These are phyloP conservation scores for Erodium moschatum DNA, from an alignment of 441 rosid genomes.

Conservation along the genomic window DNA sequence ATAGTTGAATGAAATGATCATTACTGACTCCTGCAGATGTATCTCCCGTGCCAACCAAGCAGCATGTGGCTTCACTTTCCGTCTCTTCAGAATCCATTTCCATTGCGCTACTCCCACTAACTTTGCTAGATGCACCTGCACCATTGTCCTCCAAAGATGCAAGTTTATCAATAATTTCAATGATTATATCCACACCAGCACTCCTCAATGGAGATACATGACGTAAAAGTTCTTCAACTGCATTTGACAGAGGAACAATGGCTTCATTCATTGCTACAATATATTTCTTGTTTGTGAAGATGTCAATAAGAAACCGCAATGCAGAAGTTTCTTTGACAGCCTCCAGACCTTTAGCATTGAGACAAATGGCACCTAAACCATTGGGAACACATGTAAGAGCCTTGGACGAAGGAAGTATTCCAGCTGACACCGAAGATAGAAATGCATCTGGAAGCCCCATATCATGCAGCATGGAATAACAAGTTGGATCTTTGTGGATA, in stretches of 20 bases:
- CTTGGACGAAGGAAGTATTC: slow-evolving; percentile 84
- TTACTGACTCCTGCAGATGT: slow-evolving; percentile 31
- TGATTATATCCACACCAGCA: slow-evolving; percentile 80
- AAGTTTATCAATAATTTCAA: slow-evolving; percentile 78
- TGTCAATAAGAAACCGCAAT: slow-evolving; percentile 64
- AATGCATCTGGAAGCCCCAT: slow-evolving; percentile 90
- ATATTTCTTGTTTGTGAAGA: slow-evolving; percentile 83
- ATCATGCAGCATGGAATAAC: slow-evolving; percentile 67
- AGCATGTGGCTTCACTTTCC: slow-evolving; percentile 30
- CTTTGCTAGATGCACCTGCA: slow-evolving; percentile 36
- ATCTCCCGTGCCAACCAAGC: background rate
- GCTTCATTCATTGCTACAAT: slow-evolving; percentile 91
- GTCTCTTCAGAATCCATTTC: slow-evolving; percentile 80
- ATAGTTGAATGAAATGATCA: slow-evolving; percentile 78
- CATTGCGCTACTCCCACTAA: slow-evolving; percentile 29
- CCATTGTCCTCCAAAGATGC: slow-evolving; percentile 48
- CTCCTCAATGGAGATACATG: slow-evolving; percentile 84
- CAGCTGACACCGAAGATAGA: slow-evolving; percentile 76
- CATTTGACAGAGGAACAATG: slow-evolving; percentile 87
- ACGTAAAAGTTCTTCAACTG: slow-evolving; percentile 95
- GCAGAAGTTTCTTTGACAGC: slow-evolving; percentile 84
- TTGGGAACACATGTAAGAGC: slow-evolving; percentile 90
- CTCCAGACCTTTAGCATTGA: slow-evolving; percentile 83
- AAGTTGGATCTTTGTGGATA: slow-evolving; percentile 95
- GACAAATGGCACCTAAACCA: slow-evolving; percentile 95